Evolutionary conservation across 208 protist genomes (phyloP).

Genomic region (Acanthamoeba sp.): DNA sequence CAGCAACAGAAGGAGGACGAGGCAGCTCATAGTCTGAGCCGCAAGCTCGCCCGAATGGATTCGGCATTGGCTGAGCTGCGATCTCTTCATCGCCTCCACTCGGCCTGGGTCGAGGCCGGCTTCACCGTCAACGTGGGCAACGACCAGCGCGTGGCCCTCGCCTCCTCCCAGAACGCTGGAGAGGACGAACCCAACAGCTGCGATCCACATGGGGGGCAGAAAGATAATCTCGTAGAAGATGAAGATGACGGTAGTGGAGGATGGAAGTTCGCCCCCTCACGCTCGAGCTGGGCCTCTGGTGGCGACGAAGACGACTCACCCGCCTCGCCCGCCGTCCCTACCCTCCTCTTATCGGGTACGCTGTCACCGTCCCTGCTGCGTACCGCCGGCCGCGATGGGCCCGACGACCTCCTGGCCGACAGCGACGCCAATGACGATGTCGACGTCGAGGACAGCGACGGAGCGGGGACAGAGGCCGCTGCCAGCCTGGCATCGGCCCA

Average conservation of each 20-base stretch:
- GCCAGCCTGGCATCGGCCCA: too few relatives aligned
- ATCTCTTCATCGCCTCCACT: slow-evolving; percentile 35
- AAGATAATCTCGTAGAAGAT: neutral
- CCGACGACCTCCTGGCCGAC: too few relatives aligned
- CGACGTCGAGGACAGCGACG: neutral
- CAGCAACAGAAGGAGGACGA: neutral
- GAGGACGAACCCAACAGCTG: neutral
- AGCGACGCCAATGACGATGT: neutral
- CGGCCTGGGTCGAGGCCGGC: slow-evolving; percentile 39
- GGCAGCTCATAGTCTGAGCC: neutral
- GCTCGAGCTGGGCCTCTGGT: slow-evolving; percentile 5
- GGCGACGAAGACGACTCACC: neutral
- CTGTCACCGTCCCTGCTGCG: too few relatives aligned
- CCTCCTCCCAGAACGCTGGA: neutral
- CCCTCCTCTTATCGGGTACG: too few relatives aligned
- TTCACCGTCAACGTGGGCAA: neutral
- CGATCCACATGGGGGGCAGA: neutral
- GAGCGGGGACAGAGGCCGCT: too few relatives aligned
- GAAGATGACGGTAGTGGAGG: neutral
- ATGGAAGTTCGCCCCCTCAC: slow-evolving; percentile 25
- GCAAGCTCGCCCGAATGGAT: slow-evolving; percentile 32
- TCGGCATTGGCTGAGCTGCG: slow-evolving; percentile 29
- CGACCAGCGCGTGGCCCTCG: slow-evolving; percentile 3
- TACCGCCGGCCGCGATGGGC: too few relatives aligned
- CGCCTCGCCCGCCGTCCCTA: too few relatives aligned